phyloP scores from a whole-genome alignment of 2,329 filamentous ascomycete species.

The Trichoderma gracile region DNA sequence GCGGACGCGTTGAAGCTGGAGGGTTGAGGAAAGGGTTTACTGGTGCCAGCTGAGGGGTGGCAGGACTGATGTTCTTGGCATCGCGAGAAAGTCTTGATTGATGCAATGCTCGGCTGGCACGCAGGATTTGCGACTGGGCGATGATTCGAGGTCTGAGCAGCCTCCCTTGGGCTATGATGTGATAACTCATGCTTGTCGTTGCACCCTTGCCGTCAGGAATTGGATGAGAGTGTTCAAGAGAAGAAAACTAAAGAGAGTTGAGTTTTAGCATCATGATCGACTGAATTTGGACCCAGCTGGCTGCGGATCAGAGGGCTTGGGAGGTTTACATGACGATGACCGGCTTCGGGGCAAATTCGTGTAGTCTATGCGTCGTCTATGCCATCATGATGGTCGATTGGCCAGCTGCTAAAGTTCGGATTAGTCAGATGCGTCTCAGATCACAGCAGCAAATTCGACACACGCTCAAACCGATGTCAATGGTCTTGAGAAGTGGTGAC shows the following conservation, averaged over 20 bases:
- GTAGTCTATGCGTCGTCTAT: background rate
- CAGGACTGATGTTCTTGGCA: conserved; percentile 25
- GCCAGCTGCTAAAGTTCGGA: conserved; percentile 5
- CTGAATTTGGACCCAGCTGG: background rate
- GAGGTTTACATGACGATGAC: background rate
- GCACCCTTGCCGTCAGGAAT: background rate
- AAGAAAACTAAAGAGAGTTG: background rate
- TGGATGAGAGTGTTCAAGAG: background rate
- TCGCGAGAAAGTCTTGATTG: conserved; percentile 33
- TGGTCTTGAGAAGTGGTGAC: background rate
- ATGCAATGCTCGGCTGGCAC: conserved; percentile 25
- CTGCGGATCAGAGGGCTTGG: background rate
- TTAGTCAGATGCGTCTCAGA: background rate
- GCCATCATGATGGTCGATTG: background rate
- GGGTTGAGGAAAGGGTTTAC: conserved; percentile 62
- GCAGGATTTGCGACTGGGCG: conserved; percentile 20
- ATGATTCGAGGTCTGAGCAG: conserved; percentile 23
- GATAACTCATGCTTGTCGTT: conserved; percentile 36
- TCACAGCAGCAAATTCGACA: background rate
- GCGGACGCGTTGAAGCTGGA: conserved; percentile 70
- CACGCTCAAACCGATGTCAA: background rate
- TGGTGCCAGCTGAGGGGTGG: conserved; percentile 32
- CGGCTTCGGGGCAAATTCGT: background rate
- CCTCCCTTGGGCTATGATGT: conserved; percentile 30
- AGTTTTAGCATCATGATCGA: background rate